phyloP scores from a whole-genome alignment of 2,329 filamentous ascomycete genomes.

The Intubia oerlemansii region DNA sequence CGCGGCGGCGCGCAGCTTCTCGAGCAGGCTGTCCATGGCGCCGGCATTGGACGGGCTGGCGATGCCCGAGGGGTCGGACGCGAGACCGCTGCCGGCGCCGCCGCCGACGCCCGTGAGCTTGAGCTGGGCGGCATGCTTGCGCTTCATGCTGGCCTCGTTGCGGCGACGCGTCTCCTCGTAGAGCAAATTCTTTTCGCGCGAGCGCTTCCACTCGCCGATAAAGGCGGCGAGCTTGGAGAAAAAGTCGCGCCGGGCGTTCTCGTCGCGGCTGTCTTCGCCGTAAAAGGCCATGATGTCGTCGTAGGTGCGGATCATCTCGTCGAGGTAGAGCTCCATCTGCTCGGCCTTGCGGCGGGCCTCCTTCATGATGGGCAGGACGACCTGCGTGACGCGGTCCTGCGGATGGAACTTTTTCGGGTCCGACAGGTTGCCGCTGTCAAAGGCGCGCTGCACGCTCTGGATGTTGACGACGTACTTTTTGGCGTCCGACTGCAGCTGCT shows the following conservation, averaged over 20 bases:
- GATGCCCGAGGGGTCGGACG: constrained; percentile 31
- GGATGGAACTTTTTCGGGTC: constrained; percentile 97
- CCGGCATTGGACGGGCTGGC: constrained; percentile 41
- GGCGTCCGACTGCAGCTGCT: constrained; percentile 71
- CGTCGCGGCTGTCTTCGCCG: constrained; percentile 79
- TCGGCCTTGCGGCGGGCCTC: constrained; percentile 89
- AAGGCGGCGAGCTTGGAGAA: constrained; percentile 85
- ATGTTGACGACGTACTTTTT: constrained; percentile 89
- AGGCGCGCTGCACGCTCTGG: constrained; percentile 74
- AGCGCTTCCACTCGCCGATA: constrained; percentile 89
- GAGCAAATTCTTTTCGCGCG: constrained; percentile 71
- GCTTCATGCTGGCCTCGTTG: constrained; percentile 82
- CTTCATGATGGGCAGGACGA: constrained; percentile 90
- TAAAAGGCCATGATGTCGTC: constrained; percentile 95
- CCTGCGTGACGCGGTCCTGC: constrained; percentile 78
- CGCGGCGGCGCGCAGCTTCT: constrained; percentile 84
- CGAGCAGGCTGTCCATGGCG: constrained; percentile 86
- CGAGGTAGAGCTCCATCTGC: constrained; percentile 81
- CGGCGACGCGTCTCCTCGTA: constrained; percentile 65
- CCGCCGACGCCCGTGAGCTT: constrained; percentile 25
- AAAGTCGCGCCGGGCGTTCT: constrained; percentile 86
- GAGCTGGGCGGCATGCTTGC: constrained; percentile 55
- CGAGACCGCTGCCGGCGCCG: constrained; percentile 17
- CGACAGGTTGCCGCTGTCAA: constrained; percentile 84
- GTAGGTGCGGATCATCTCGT: constrained; percentile 79